Percentiles rank a stretch among this genome's conserved stretches.
Evolutionary conservation across 1,139 yeast species (phyloP).

Genomic region (Magnusiomyces tetraspermus): DNA sequence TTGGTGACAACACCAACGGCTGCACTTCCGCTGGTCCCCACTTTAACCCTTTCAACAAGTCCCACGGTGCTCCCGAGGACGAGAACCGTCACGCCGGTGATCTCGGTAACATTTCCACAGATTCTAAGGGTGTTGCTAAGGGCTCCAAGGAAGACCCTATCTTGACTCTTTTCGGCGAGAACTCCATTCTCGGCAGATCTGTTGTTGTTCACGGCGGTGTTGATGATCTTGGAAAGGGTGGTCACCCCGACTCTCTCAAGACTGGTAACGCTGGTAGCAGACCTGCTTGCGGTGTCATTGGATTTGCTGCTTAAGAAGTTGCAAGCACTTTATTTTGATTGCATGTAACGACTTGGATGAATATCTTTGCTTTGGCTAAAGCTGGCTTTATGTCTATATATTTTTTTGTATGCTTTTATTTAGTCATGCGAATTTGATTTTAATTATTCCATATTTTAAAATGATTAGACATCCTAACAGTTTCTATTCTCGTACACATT

Average conservation of each 20-base stretch:
- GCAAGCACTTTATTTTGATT: not conserved
- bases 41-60: conserved; percentile 85
- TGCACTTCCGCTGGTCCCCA: conserved; percentile 99
- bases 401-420: no score
- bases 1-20: conserved; percentile 98
- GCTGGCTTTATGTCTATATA: no score
- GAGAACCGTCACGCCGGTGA: conserved; percentile 94
- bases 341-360: no score
- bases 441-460: no score
- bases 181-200: conserved; percentile 89
- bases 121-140: conserved; percentile 78
- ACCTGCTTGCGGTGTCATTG: conserved; percentile 99
- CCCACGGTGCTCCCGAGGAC: conserved; percentile 92
- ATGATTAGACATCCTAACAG: no score
- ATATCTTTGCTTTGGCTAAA: no score
- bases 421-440: no score
- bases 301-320: conserved; percentile 38
- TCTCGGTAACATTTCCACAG: conserved; percentile 87
- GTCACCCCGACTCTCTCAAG: conserved; percentile 83
- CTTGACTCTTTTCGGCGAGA: conserved; percentile 71
- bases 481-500: no score
- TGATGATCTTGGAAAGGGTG: conserved; percentile 97
- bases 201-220: conserved; percentile 91
- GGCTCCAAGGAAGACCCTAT: conserved; percentile 72
- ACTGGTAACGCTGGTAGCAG: conserved; percentile 99